phyloP scores from a whole-genome alignment of 192 early-diverging fungal genomes.

The Chytriomyces sp. region DNA sequence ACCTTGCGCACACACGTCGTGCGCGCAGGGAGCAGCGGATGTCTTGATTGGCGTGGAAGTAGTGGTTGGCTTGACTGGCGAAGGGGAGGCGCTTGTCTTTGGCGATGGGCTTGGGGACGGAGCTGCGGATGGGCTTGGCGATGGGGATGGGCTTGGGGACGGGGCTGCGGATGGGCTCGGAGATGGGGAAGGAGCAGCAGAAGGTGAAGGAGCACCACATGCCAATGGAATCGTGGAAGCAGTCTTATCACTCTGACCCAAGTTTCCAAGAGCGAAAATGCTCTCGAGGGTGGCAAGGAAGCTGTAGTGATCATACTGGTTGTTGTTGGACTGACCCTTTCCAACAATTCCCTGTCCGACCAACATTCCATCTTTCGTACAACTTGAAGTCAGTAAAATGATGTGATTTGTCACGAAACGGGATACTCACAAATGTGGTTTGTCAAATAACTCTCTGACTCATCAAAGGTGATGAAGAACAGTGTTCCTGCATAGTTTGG shows the following conservation, averaged over 20 bases:
- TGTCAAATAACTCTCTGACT: conserved; percentile 13
- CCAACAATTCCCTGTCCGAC: conserved; percentile 19
- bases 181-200: neutral
- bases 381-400: too few species aligned
- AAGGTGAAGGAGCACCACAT: too few species aligned
- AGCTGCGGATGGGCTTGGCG: neutral
- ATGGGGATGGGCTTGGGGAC: neutral
- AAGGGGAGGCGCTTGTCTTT: neutral
- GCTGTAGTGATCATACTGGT: conserved; percentile 69
- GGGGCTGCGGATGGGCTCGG: neutral
- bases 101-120: neutral
- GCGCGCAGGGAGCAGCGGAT: too few species aligned
- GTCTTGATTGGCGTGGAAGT: too few species aligned
- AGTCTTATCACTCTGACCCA: conserved; percentile 60
- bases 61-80: too few species aligned
- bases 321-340: conserved; percentile 46
- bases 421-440: too few species aligned
- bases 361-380: too few species aligned
- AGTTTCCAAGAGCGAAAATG: conserved; percentile 65
- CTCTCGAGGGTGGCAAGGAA: conserved; percentile 62
- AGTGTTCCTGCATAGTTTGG: conserved; percentile 22
- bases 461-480: conserved; percentile 38
- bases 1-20: too few species aligned
- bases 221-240: conserved; percentile 50
- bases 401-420: too few species aligned